Evolutionary conservation across 495 filamentous ascomycete genomes (phyloP), one percentile per base, ranked within the genome.

Genomic region (Chaetomium cochliodes): DNA sequence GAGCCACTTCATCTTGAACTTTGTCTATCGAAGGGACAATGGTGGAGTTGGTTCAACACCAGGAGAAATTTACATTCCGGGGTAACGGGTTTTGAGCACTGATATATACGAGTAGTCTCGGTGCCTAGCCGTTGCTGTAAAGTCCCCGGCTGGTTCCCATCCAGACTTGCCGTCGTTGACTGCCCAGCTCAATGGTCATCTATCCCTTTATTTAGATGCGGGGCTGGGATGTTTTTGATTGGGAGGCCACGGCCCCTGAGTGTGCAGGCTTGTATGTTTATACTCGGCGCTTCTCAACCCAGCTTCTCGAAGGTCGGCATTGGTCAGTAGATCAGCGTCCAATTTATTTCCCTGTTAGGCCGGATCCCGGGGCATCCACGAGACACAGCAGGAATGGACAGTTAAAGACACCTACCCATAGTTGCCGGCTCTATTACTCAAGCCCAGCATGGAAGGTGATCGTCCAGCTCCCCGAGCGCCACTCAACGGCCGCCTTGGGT

Each of bases 1-100:
- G 65, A 77, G 67, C 66, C 73, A 78, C 79, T 81, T 82, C 80
- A 82, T 82, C 16, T 42, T 25, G 28, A 53, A 42, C 30, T 18
- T 8, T 18, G 20, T 49, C 18, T 15, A 41, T 12, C 12, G 2
- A 6, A 20, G 16, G 16, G 44, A 37, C 33, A 44, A 26, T 12
- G 56, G 41, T 59, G 5, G 20, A 50, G 16, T 59, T 9, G 26
- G 57, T 47, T 59, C 26, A 42, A 26, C 12, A 59, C 41, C 41
- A 11, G 23, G 26, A 30, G 16, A 25, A 16, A 23, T 49, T 51
- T 28, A 51, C 2, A 18, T 23, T 6, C 2, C 7, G 3, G 6
- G 28, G 46, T 11, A 28, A 18, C 15, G 28, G 28, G 58, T n/a
- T 37, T 44, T 30, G 28, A 22, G 28, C 55, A 13, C 3, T 16